These are phyloP conservation scores for Corrigiola litoralis DNA, from an alignment of 179 eudicot species.

Conservation along the genomic window DNA sequence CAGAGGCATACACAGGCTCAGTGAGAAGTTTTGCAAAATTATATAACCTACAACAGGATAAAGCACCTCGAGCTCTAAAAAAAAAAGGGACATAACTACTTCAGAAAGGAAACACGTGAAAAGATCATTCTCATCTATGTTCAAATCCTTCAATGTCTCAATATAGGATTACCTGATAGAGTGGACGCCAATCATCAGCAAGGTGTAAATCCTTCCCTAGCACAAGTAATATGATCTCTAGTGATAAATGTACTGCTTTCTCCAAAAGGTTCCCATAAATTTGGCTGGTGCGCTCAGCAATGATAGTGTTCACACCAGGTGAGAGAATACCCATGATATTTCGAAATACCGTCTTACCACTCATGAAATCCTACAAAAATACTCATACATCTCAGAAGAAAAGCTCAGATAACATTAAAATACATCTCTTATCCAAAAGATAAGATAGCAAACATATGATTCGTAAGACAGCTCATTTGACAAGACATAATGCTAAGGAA, in stretches of 20 bases:
- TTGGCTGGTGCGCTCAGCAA: conserved; percentile 80
- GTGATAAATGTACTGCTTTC: conserved; percentile 73
- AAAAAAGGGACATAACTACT: not conserved
- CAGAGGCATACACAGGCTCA: too few species aligned
- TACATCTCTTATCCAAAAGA: not conserved
- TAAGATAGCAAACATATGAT: not conserved
- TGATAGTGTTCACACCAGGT: conserved; percentile 78
- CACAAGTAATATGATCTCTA: conserved; percentile 75
- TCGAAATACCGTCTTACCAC: conserved; percentile 85
- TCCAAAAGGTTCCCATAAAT: conserved; percentile 74
- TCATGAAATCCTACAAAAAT: conserved; percentile 92
- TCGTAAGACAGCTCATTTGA: not conserved
- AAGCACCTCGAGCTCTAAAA: too few species aligned
- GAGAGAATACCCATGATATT: conserved; percentile 84
- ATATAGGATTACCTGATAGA: conserved; percentile 64
- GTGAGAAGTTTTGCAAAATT: too few species aligned
- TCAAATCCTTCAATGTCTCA: not conserved
- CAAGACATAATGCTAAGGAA: not conserved
- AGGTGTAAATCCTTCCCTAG: conserved; percentile 73
- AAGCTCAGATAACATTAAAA: not conserved
- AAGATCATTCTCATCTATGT: not conserved
- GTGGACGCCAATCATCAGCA: conserved; percentile 93
- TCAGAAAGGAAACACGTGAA: not conserved
- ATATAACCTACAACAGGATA: too few species aligned
- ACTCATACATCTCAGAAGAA: not conserved